These are phyloP conservation scores for Penicillium lagena DNA, from an alignment of 495 filamentous ascomycete genomes.

Conservation along the genomic window DNA sequence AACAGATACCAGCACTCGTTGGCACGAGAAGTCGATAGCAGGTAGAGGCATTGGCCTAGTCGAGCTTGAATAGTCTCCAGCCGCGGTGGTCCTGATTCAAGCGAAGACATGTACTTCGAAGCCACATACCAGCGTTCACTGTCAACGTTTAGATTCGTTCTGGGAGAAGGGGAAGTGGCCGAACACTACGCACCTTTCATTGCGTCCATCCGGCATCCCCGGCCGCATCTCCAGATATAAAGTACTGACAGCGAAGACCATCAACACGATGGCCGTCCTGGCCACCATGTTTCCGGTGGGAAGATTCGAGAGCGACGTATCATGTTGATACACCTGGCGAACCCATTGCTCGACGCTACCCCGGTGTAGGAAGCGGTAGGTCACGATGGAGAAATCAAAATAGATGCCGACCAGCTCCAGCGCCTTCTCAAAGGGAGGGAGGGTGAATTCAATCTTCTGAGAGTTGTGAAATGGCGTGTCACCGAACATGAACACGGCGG, in stretches of 20 bases:
- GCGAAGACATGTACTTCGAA: slow-evolving; percentile 33
- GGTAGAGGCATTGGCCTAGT: slow-evolving; percentile 38
- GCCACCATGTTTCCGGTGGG: slow-evolving; percentile 33
- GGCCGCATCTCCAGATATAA: slow-evolving; percentile 27
- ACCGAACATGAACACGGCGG: slow-evolving; percentile 38
- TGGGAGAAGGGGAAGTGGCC: too few species aligned
- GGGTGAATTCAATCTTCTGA: slow-evolving; percentile 21
- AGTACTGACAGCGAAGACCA: slow-evolving; percentile 38
- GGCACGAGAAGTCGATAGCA: slow-evolving; percentile 39
- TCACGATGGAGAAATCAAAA: slow-evolving; percentile 44
- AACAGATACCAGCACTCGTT: slow-evolving; percentile 46
- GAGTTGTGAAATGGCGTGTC: slow-evolving; percentile 34
- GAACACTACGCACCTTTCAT: slow-evolving; percentile 19
- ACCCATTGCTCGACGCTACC: slow-evolving; percentile 36
- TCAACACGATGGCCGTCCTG: slow-evolving; percentile 36
- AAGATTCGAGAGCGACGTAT: slow-evolving; percentile 27
- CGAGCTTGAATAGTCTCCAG: slow-evolving; percentile 40
- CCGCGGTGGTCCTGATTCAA: slow-evolving; percentile 37
- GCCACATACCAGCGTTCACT: slow-evolving; percentile 40
- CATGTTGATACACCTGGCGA: slow-evolving; percentile 28
- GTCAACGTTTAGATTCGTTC: not conserved
- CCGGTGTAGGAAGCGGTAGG: slow-evolving; percentile 39
- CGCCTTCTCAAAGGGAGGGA: slow-evolving; percentile 31
- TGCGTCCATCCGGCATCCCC: slow-evolving; percentile 13
- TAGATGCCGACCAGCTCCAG: slow-evolving; percentile 32